Evolutionary conservation across 2,329 filamentous ascomycete genomes (phyloP), one percentile per base, ranked within the genome.

Genomic region (Dactylellina parvicollis): DNA sequence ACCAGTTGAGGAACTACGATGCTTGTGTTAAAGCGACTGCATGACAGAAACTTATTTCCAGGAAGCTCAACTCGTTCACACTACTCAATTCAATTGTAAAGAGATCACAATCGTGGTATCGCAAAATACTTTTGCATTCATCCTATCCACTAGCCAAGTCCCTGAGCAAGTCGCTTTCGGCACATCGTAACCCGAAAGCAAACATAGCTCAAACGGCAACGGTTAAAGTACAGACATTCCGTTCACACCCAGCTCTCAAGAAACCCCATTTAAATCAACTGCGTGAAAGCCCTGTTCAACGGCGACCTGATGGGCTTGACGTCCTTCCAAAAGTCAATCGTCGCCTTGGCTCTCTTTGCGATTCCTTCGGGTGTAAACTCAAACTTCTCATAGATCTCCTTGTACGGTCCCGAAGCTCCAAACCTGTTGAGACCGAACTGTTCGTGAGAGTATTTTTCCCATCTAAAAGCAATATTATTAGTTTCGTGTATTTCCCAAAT

Each of bases 371-470:
- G 91, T 54, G 94, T 99, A 86, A 99, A 98, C 84, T 98, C 95
- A 84, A 99, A 99, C 88, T 97, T 98, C 91, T 96, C 90, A 88
- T 99, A 99, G 75, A 99, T 92, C 80, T 98, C 90, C 89, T 94
- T 94, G 87, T 98, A 98, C 77, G 94, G 90, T 80, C 94, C 95
- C 65, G 92, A 96, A 78, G 94, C 94, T 88, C 95, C 95, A 83
- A 99, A 99, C 82, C 95, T 89, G 90, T 99, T 99, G 78, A 99
- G 89, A 82, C 95, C 95, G 80, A 99, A 99, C 86, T 99, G 95
- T 88, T 99, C 95, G 84, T 99, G 94, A 72, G 92, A 91, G 85
- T 98, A 99, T 83, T 94, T 91, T 88, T 98, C 93, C 95, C 95
- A 99, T 78, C 95, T 75, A 62, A 34, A 40, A 40, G 4, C 5